Evolutionary conservation across 768 basidiomycete genomes (phyloP), one percentile per base, ranked within the genome.

Genomic region (Austroboletus eburneus): DNA sequence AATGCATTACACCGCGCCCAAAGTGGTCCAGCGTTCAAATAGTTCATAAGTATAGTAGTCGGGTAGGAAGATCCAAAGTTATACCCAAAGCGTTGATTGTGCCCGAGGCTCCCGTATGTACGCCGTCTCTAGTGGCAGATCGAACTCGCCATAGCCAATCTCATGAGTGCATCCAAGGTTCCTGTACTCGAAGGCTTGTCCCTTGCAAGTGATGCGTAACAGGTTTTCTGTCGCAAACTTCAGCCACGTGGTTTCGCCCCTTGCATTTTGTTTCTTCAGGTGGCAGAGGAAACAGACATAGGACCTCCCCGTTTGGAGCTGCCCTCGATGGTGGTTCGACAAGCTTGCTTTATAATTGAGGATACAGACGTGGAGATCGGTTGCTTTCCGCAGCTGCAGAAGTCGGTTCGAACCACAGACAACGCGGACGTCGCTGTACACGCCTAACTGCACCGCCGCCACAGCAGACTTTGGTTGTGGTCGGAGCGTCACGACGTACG

Each of bases 251-350:
- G 46, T 16, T 35, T 14, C 13, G 30, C 43, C 49, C 13, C 43
- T 50, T 20, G 20, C 32, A 17, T 24, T 34, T 9, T 16, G 38
- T 10, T 21, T 12, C 18, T 51, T 17, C 50, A 45, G 45, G 14
- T 57, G 46, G 1, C 63, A 47, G 9, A 61, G 55, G 36, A 61
- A 59, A 38, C 60, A 59, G 22, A 60, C 25, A 20, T 59, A 62
- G 10, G 47, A 44, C 43, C 23, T 40, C 23, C 60, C 51, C 3
- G 51, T 52, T 4, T 50, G 52, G 18, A 62, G 34, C 24, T 38
- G 34, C 32, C 59, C 60, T 10, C 38, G 14, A 8, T 32, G 33
- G 12, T 32, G 5, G 30, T 32, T 4, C 7, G 30, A 32, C 27
- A n/a, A n/a, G n/a, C 27, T 12, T 10, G 40, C 43, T 17, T 42